A percentile compares a stretch with the other conserved stretches of the same genome.
These are phyloP conservation scores for Hibiscus syriacus DNA, from an alignment of 345 rosid species.

Conservation along the genomic window DNA sequence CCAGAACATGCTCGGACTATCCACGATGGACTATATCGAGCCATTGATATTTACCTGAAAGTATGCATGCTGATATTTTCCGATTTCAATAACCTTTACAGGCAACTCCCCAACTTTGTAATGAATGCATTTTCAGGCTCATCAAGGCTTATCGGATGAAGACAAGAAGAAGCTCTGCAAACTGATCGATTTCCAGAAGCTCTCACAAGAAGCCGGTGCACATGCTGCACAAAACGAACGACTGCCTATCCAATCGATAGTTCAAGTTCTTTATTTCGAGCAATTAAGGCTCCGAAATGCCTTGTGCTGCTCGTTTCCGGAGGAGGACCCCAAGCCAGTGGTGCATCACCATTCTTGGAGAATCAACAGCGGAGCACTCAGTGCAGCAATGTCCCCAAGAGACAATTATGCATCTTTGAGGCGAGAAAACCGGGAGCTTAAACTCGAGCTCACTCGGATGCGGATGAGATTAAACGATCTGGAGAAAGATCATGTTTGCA, in stretches of 20 bases:
- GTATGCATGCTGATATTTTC: slow-evolving; percentile 27
- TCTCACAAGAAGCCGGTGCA: slow-evolving; percentile 94
- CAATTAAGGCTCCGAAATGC: slow-evolving; percentile 79
- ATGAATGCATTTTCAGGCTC: slow-evolving; percentile 43
- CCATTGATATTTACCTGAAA: slow-evolving; percentile 85
- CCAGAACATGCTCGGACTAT: slow-evolving; percentile 83
- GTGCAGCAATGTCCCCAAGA: slow-evolving; percentile 94
- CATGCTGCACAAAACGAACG: slow-evolving; percentile 97
- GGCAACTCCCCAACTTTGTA: not conserved
- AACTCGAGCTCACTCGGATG: slow-evolving; percentile 83
- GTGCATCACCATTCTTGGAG: slow-evolving; percentile 77
- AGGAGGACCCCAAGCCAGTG: slow-evolving; percentile 61
- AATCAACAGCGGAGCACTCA: slow-evolving; percentile 88
- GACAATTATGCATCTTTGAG: slow-evolving; percentile 93
- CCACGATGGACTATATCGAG: slow-evolving; percentile 86
- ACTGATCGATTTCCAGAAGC: slow-evolving; percentile 88
- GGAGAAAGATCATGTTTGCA: slow-evolving; percentile 92
- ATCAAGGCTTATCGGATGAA: slow-evolving; percentile 58
- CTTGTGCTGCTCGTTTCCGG: slow-evolving; percentile 54
- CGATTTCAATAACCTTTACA: not conserved
- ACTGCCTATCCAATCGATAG: slow-evolving; percentile 88
- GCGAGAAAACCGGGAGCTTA: slow-evolving; percentile 83
- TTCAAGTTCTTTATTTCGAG: slow-evolving; percentile 95
- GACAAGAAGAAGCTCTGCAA: slow-evolving; percentile 82
- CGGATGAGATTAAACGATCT: slow-evolving; percentile 92